Evolutionary conservation across 2,329 filamentous ascomycete species (phyloP), one percentile per base, ranked within the genome.

Genomic region (Apiospora rasikravindrae): DNA sequence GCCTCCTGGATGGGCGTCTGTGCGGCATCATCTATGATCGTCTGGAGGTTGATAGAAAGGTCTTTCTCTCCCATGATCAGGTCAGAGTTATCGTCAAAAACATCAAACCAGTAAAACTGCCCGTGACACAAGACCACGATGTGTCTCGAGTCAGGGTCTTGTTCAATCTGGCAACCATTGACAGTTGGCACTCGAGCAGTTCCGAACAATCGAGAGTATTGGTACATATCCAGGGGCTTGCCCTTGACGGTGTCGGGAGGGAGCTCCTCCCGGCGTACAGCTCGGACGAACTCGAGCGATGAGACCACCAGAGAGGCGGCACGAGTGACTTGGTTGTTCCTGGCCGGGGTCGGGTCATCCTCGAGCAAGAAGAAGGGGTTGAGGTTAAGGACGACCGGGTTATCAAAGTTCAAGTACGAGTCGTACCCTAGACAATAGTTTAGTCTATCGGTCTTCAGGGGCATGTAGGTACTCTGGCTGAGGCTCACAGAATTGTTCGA

Each of bases 31-130:
- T 97, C 93, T 71, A 97, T 89, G 77, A 98, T 96, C 19, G 94
- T 96, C 79, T 97, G 93, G 24, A 99, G 86, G 79, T 99, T 98
- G 79, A 98, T 87, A 8, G 93, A 91, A 70, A 99, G 89, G 78
- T 99, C 96, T 81, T 94, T 96, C 82, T 98, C 96, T 0, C 92
- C 95, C 96, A 98, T 98, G 83, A 99, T 98, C 71, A 97, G 85
- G 81, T 99, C 96, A 8, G 93, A 93, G 82, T 98, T 97, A 76
- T 96, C 92, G 77, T 99, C 96, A 24, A 99, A 86, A 1, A 98
- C 95, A 81, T 99, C 96, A 78, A 99, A 99, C 96, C 96, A 98
- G 83, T 99, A 99, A 79, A 98, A 95, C 77, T 99, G 96, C 1
- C 96, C 96, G 75, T 96, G 94, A 80, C 94, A 97, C 83, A 98